These are phyloP conservation scores for Eimeria praecox DNA, from an alignment of 169 alveolate species.

Conservation along the genomic window DNA sequence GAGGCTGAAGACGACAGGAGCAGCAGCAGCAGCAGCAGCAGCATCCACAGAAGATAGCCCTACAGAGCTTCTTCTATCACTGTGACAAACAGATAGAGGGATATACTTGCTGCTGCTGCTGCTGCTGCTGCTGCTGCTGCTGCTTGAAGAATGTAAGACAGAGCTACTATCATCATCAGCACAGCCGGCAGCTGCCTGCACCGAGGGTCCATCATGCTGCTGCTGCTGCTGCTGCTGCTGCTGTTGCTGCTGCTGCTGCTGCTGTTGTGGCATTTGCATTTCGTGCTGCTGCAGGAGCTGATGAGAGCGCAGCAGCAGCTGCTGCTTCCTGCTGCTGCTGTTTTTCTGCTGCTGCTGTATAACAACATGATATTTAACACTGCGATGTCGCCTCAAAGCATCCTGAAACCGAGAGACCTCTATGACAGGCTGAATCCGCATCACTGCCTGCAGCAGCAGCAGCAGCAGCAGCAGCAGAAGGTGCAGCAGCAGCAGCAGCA, in stretches of 20 bases:
- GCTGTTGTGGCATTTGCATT: too few relatives aligned
- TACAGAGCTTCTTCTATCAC: neutral
- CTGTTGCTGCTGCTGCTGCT: slow-evolving; percentile 6
- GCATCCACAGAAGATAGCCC: neutral
- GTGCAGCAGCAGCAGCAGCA: neutral
- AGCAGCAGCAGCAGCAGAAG: neutral
- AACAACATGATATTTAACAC: slow-evolving; percentile 52
- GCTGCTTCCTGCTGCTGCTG: slow-evolving; percentile 36
- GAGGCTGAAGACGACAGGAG: slow-evolving; percentile 27
- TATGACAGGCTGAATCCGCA: slow-evolving; percentile 66
- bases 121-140: too few relatives aligned
- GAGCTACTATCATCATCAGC: neutral
- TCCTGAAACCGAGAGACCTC: slow-evolving; percentile 63
- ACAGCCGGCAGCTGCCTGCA: neutral
- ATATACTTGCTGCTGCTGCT: slow-evolving; percentile 32
- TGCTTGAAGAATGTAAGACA: neutral
- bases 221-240: neutral
- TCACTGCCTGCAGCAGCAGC: slow-evolving; percentile 32
- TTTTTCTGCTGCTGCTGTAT: slow-evolving; percentile 61
- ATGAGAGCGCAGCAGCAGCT: slow-evolving; percentile 33
- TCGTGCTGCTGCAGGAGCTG: slow-evolving; percentile 23
- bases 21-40: slow-evolving; percentile 61
- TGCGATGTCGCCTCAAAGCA: slow-evolving; percentile 17
- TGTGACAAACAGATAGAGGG: slow-evolving; percentile 28
- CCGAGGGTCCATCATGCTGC: slow-evolving; percentile 9